These are phyloP conservation scores for Plasmodium blacklocki DNA, from an alignment of 169 alveolate species.

Conservation along the genomic window DNA sequence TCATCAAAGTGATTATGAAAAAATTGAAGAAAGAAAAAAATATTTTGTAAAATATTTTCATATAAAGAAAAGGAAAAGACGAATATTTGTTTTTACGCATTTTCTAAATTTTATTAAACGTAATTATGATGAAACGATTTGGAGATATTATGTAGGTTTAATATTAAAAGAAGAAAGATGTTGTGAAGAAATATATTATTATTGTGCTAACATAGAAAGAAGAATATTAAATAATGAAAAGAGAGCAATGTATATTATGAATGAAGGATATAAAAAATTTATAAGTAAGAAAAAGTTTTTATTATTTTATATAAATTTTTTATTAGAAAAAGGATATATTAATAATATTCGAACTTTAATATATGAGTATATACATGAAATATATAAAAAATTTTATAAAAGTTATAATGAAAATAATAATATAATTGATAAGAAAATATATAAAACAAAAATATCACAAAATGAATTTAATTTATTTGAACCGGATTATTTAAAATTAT, in stretches of 20 bases:
- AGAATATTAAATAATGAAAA: conserved; percentile 60
- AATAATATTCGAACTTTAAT: conserved; percentile 33
- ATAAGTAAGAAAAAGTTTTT: conserved; percentile 28
- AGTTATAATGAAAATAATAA: conserved; percentile 23
- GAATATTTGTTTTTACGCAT: conserved; percentile 51
- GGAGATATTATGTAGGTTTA: conserved; percentile 69
- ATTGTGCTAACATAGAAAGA: conserved; percentile 74
- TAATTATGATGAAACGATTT: conserved; percentile 70
- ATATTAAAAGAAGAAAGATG: conserved; percentile 58
- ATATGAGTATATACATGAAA: conserved; percentile 36
- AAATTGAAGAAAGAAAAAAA: conserved; percentile 68
- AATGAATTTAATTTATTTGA: conserved; percentile 66
- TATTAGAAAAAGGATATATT: conserved; percentile 60
- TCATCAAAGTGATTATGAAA: conserved; percentile 54
- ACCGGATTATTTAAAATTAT: conserved; percentile 35
- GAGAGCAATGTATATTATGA: conserved; percentile 74
- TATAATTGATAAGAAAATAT: neutral
- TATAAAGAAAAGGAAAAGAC: conserved; percentile 39
- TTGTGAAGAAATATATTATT: conserved; percentile 44
- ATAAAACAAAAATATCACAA: conserved; percentile 22
- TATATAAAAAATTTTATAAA: conserved; percentile 41
- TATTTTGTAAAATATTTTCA: conserved; percentile 59
- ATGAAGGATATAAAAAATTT: conserved; percentile 68
- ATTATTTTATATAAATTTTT: conserved; percentile 28
- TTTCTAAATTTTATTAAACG: conserved; percentile 70